phyloP scores from a whole-genome alignment of 352 stramenopile species.

The Phytophthora sansomeana region DNA sequence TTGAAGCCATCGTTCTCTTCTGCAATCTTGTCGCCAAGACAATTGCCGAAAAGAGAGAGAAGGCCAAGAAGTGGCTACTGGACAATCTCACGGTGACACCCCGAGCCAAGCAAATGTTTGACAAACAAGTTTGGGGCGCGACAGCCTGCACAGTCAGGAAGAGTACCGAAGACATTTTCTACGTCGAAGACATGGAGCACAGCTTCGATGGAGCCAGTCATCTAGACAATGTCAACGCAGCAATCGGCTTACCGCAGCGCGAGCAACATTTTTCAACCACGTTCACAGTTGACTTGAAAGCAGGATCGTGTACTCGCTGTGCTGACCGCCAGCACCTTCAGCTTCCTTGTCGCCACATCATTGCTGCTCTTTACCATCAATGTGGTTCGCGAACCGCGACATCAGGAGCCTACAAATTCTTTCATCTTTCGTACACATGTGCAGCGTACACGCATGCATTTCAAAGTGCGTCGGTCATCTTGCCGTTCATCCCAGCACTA shows the following conservation, averaged over 20 bases:
- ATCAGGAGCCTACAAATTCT: background rate
- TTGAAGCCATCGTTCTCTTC: background rate
- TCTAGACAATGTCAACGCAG: background rate
- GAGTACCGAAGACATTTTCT: background rate
- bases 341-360: slow-evolving; percentile 4
- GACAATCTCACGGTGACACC: slow-evolving; percentile 5
- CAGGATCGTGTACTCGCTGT: slow-evolving; percentile 3
- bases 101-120: background rate
- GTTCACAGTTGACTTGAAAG: background rate
- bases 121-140: background rate
- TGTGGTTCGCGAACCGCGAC: background rate
- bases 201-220: background rate
- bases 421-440: slow-evolving; percentile 3
- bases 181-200: background rate
- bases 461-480: background rate
- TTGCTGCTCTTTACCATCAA: background rate
- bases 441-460: slow-evolving; percentile 3
- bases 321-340: slow-evolving; percentile 9
- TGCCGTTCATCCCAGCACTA: slow-evolving; percentile 10
- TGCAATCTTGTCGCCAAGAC: background rate
- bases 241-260: background rate
- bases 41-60: background rate
- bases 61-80: background rate
- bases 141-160: background rate
- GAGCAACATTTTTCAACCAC: background rate